phyloP scores from a whole-genome alignment of 192 early-diverging fungal species.

The Podochytrium sp. region DNA sequence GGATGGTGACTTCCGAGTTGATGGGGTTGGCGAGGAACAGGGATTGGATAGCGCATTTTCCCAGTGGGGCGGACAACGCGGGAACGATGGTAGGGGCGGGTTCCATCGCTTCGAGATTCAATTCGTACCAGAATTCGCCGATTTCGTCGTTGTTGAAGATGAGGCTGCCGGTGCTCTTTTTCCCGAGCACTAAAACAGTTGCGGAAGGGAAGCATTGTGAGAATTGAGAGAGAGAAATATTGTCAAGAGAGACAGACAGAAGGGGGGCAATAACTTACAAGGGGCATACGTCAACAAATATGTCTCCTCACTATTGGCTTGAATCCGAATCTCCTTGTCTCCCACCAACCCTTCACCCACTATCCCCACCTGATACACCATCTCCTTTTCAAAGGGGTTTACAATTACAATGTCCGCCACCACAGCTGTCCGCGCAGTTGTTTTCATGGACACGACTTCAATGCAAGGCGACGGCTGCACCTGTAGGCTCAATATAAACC shows the following conservation, averaged over 20 bases:
- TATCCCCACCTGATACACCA: conserved; percentile 36
- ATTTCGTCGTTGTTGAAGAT: conserved; percentile 44
- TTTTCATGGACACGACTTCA: conserved; percentile 35
- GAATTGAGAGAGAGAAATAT: not conserved
- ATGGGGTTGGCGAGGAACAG: conserved; percentile 31
- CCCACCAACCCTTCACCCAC: conserved; percentile 43
- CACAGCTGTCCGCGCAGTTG: conserved; percentile 36
- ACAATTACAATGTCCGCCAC: conserved; percentile 37
- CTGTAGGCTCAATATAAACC: conserved; percentile 46
- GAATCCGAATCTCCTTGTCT: conserved; percentile 16
- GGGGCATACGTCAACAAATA: conserved; percentile 50
- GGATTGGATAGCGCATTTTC: conserved; percentile 46
- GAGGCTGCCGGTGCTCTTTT: conserved; percentile 36
- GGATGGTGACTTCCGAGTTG: conserved; percentile 16
- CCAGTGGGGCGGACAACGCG: conserved; percentile 47
- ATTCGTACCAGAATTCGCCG: conserved; percentile 60
- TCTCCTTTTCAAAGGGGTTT: conserved; percentile 45
- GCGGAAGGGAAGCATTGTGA: not conserved
- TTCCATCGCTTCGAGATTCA: conserved; percentile 44
- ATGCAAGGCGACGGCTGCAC: conserved; percentile 41
- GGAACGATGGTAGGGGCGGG: conserved; percentile 41
- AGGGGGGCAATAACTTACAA: conserved; percentile 34
- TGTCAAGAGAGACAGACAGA: not conserved
- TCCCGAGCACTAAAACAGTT: conserved; percentile 32
- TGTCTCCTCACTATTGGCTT: conserved; percentile 29